These are phyloP conservation scores for Fraxinus greggii DNA, from an alignment of 305 asterid species.

Conservation along the genomic window DNA sequence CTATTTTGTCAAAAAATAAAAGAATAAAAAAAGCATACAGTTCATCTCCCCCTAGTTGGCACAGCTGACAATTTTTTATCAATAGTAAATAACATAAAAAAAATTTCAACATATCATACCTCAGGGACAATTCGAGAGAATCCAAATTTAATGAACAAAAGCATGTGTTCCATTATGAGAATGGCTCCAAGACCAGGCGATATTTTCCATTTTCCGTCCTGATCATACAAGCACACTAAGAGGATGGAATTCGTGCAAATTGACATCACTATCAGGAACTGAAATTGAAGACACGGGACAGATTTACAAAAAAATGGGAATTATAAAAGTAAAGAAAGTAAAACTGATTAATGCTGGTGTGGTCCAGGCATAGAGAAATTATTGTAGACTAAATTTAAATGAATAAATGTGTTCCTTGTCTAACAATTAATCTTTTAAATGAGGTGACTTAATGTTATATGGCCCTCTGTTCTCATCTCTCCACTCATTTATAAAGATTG, in stretches of 20 bases:
- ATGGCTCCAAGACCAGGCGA: conserved; percentile 92
- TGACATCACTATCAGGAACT: conserved; percentile 85
- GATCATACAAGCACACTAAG: conserved; percentile 78
- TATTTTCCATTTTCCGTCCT: conserved; percentile 72
- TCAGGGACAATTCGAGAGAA: conserved; percentile 87
- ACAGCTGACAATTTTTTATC: background rate
- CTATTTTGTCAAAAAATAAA: conserved; percentile 32
- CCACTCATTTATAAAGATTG: background rate
- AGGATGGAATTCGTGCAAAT: conserved; percentile 85
- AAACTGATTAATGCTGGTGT: background rate
- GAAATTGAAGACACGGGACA: conserved; percentile 30
- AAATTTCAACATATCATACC: conserved; percentile 42
- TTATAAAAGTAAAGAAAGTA: background rate
- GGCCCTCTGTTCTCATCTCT: background rate
- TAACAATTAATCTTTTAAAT: background rate
- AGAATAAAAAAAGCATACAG: background rate
- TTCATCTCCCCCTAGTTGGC: background rate
- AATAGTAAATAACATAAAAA: background rate
- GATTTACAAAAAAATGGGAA: conserved; percentile 8
- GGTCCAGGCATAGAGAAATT: background rate
- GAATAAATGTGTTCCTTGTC: background rate
- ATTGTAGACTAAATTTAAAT: background rate
- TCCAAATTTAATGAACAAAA: conserved; percentile 74
- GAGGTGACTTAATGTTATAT: background rate
- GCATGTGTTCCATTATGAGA: conserved; percentile 81